Conservation (phyloP, 345 rosid genomes). For the Populus davidiana region DNA sequence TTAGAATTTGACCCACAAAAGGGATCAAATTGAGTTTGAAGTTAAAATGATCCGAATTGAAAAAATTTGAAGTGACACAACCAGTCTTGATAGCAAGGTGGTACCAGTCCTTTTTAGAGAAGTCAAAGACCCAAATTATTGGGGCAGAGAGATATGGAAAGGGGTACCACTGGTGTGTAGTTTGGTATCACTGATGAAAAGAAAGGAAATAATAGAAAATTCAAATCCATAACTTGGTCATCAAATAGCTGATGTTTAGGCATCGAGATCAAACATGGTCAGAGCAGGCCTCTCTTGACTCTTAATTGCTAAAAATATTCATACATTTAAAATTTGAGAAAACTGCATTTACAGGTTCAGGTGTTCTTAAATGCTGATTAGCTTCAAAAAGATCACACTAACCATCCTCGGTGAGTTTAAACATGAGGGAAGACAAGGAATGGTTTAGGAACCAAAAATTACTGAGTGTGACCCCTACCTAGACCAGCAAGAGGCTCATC, state of each 20-base stretch:
- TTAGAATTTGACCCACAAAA: constrained; percentile 1
- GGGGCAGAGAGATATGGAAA: background rate
- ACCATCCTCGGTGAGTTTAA: background rate
- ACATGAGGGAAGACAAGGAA: background rate
- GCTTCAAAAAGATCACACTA: background rate
- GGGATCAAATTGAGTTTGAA: background rate
- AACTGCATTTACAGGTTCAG: background rate
- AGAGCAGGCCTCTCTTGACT: background rate
- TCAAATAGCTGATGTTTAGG: background rate
- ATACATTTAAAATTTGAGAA: background rate
- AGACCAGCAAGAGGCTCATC: constrained; percentile 98
- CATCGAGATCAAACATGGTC: background rate
- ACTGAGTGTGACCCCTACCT: constrained; percentile 49
- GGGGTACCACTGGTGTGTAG: background rate
- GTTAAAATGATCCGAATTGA: background rate
- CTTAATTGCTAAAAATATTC: background rate
- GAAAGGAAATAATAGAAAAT: background rate
- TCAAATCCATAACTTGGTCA: background rate
- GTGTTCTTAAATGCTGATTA: constrained; percentile 1
- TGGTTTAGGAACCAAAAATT: constrained; percentile 9
- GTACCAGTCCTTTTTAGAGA: background rate
- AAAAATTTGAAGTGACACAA: background rate
- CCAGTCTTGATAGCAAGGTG: background rate
- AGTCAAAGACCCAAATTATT: background rate
- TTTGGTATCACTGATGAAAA: background rate